Base-by-base conservation (phyloP, 2,329 filamentous ascomycete genomes). In the Hypoxylon sp. region DNA sequence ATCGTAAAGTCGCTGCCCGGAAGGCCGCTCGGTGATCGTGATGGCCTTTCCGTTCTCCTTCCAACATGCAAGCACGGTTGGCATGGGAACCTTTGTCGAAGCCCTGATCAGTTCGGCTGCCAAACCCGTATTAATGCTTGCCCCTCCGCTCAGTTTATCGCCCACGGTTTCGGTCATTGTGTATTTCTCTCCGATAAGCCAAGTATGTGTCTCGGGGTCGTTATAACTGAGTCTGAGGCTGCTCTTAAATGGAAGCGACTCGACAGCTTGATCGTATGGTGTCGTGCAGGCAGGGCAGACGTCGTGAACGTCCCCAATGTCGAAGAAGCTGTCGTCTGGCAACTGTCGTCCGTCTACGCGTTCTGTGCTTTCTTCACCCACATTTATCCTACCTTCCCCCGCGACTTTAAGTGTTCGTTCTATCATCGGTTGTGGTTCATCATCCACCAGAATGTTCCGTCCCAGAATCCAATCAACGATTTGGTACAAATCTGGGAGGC, bases 241-340 rank as follows among this genome's bases (percentile, higher is more conserved):
- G 35, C 55, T 64, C 30, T 57, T 55, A 32, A 67, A 67, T 1
- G 64, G 59, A 6, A 64, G 37, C 5, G 66, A 66, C 17, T 62
- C 62, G 11, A 61, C 29, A 6, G 62, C 60, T 31, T 64, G 59
- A 13, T 38, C 53, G n/a, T 64, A 65, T 2, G 60, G 50, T 4
- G 64, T 65, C n/a, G 51, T 51, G 37, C 63, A 66, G 2, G 63
- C 63, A 2, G 62, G 63, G 26, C 63, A 64, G 7, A 61, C 60
- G 27, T 66, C 63, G 9, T 58, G 45, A 3, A 63, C 51, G 21
- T 64, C 58, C 11, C 60, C 53, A 13, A 63, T 61, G 12, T 64
- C 63, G 31, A 62, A 12, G 25, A 48, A 57, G 4, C 57, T 51
- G 3, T 60, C 37, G 20, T 45, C 49, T 23, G 48, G 5, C 4